Percentiles rank a stretch among this genome's conserved stretches.
phyloP scores from a whole-genome alignment of 2,329 filamentous ascomycete genomes.

The Exophiala sp. region DNA sequence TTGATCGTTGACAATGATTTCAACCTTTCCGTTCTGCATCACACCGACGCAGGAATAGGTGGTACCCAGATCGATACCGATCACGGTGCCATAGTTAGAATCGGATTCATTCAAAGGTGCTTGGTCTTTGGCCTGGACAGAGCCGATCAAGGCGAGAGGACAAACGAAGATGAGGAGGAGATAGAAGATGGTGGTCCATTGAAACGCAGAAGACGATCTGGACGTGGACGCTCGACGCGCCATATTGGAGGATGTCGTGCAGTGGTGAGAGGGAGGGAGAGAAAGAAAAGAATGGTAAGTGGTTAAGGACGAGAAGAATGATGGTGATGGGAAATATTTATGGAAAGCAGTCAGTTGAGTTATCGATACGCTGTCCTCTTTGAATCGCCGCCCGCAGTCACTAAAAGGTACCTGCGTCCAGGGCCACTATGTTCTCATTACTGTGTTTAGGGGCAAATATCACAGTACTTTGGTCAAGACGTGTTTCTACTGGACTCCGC shows the following conservation, averaged over 20 bases:
- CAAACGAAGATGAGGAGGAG: constrained; percentile 80
- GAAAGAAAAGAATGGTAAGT: constrained; percentile 6
- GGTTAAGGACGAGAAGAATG: constrained; percentile 3
- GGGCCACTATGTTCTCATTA: too few relatives aligned
- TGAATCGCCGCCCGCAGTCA: neutral
- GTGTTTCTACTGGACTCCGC: neutral
- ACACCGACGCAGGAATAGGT: constrained; percentile 86
- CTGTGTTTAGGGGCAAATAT: too few relatives aligned
- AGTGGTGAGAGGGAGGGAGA: constrained; percentile 1
- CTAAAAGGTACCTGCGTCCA: too few relatives aligned
- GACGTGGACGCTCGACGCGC: constrained; percentile 22
- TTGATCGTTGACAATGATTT: constrained; percentile 94
- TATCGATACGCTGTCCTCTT: constrained; percentile 26
- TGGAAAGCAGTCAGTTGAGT: constrained; percentile 14
- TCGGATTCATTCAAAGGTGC: constrained; percentile 51
- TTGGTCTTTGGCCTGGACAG: constrained; percentile 66
- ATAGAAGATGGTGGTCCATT: constrained; percentile 86
- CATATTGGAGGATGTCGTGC: constrained; percentile 21
- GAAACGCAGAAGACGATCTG: constrained; percentile 43
- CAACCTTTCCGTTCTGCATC: constrained; percentile 91
- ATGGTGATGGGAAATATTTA: constrained; percentile 22
- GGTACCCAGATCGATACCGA: constrained; percentile 93
- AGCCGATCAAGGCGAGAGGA: constrained; percentile 76
- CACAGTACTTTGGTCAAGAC: neutral
- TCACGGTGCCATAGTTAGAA: constrained; percentile 74